Conservation (phyloP, 2,329 filamentous ascomycete genomes). For the Arthrobotrys sinensis region DNA sequence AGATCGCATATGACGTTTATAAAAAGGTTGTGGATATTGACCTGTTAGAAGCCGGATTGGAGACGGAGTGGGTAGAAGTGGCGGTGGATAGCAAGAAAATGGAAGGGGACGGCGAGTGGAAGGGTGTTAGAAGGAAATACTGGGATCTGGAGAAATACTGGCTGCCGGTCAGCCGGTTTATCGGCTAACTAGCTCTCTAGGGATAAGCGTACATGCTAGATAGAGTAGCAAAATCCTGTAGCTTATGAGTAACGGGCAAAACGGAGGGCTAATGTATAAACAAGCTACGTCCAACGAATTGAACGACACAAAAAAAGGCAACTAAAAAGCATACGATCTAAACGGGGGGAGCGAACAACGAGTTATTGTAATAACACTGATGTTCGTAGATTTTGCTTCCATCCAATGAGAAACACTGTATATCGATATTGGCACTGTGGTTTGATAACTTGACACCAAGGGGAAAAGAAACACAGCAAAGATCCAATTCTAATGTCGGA, state of each 20-base stretch:
- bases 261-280: conserved; percentile 31
- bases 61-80: conserved; percentile 87
- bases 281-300: neutral
- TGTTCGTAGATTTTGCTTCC: no score
- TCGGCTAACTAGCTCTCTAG: conserved; percentile 71
- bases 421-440: no score
- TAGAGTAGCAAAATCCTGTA: neutral
- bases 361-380: no score
- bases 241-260: neutral
- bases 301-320: neutral
- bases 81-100: conserved; percentile 76
- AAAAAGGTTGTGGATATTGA: conserved; percentile 93
- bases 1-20: conserved; percentile 97
- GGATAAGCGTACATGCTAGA: neutral
- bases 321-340: conserved; percentile 29
- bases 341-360: neutral
- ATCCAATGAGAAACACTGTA: no score
- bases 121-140: conserved; percentile 88
- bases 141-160: conserved; percentile 88
- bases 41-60: conserved; percentile 87
- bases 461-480: neutral
- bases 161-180: conserved; percentile 81
- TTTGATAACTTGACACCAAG: no score
- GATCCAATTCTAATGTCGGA: neutral
- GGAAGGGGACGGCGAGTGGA: conserved; percentile 77